A percentile compares a stretch with the other conserved stretches of the same genome.
Evolutionary conservation across 2,329 filamentous ascomycete genomes (phyloP).

Genomic region (Leptographium lundbergii): DNA sequence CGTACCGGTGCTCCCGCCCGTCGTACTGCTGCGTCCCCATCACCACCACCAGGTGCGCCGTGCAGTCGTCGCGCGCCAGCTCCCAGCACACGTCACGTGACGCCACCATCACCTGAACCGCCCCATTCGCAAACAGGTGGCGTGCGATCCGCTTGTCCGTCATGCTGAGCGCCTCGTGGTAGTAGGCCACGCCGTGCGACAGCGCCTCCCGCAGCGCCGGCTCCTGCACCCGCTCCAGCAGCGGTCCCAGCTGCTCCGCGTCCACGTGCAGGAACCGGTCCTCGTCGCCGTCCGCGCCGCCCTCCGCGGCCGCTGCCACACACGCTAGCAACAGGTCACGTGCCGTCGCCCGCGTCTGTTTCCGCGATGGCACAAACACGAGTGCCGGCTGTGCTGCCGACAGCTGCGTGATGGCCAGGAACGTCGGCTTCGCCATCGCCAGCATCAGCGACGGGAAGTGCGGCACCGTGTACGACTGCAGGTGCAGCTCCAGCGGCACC

Average conservation of each 20-base stretch:
- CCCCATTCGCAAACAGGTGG: conserved; percentile 79
- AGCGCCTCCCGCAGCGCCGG: conserved; percentile 78
- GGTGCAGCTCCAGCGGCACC: conserved; percentile 81
- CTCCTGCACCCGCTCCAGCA: conserved; percentile 76
- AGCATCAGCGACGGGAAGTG: conserved; percentile 98
- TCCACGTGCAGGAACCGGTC: conserved; percentile 86
- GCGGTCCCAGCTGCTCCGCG: conserved; percentile 65
- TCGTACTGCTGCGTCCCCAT: conserved; percentile 99
- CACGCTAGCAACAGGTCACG: conserved; percentile 81
- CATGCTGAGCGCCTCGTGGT: conserved; percentile 80
- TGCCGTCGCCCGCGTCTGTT: conserved; percentile 80
- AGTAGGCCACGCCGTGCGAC: conserved; percentile 91
- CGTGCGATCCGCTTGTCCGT: conserved; percentile 91
- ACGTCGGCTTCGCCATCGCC: conserved; percentile 92
- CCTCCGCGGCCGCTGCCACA: conserved; percentile 33
- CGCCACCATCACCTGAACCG: conserved; percentile 69
- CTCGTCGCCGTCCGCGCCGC: conserved; percentile 52
- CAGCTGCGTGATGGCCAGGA: conserved; percentile 76
- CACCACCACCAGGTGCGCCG: conserved; percentile 80
- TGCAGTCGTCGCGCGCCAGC: conserved; percentile 48
- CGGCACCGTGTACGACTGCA: conserved; percentile 90
- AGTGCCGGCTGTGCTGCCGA: conserved; percentile 82
- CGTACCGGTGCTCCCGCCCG: conserved; percentile 88
- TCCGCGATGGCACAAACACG: conserved; percentile 84
- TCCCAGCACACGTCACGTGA: conserved; percentile 93